Conservation (phyloP, 208 protist genomes). For the Giardia muris region DNA sequence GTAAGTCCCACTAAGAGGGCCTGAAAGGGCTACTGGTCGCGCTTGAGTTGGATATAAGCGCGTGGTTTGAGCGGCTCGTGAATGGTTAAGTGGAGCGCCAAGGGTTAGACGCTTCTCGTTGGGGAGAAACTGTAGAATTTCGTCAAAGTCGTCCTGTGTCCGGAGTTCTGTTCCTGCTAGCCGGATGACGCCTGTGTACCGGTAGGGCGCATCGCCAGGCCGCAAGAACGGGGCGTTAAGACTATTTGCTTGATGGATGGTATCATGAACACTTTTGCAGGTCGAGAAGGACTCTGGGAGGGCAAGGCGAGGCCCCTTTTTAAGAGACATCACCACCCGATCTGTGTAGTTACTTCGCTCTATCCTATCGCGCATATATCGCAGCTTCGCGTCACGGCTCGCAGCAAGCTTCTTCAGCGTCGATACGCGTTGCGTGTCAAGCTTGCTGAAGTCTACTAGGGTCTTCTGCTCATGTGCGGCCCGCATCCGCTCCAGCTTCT, state of each 20-base stretch:
- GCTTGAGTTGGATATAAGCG: too few relatives aligned
- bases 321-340: neutral
- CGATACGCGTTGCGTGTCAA: neutral
- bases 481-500: neutral
- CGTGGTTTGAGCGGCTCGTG: neutral
- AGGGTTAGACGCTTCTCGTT: neutral
- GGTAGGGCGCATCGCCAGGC: slow-evolving; percentile 19
- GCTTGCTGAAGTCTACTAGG: neutral
- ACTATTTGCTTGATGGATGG: neutral
- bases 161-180: slow-evolving; percentile 6
- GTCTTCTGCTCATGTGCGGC: neutral
- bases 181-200: slow-evolving; percentile 6
- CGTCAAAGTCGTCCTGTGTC: neutral
- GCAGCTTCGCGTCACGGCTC: neutral
- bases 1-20: neutral
- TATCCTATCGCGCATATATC: too few relatives aligned
- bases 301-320: neutral
- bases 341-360: neutral
- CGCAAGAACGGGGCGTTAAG: slow-evolving; percentile 13
- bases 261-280: neutral
- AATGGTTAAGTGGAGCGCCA: neutral
- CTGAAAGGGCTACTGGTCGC: too few relatives aligned
- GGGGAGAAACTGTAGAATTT: slow-evolving; percentile 16
- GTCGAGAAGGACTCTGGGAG: neutral
- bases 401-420: neutral